Conservation (phyloP, 2,329 filamentous ascomycete species). For the Paecilomyces sp. region DNA sequence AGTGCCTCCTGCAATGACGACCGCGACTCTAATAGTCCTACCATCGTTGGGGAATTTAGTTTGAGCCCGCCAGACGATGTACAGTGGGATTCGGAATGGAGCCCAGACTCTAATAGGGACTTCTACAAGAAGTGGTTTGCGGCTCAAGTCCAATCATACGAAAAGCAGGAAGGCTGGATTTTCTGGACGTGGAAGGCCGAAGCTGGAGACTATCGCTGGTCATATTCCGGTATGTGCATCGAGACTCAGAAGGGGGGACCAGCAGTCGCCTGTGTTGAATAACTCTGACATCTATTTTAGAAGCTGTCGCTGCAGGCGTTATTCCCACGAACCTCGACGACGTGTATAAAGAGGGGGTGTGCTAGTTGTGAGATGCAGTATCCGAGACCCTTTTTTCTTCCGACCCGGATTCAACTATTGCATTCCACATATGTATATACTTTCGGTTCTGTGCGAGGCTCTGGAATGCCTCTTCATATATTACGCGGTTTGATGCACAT, state of each 20-base stretch:
- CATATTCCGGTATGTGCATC: conserved; percentile 15
- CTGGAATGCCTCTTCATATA: too few relatives aligned
- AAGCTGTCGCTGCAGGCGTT: conserved; percentile 33
- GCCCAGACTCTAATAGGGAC: conserved; percentile 32
- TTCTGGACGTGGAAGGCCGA: conserved; percentile 57
- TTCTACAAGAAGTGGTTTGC: conserved; percentile 55
- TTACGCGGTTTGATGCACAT: too few relatives aligned
- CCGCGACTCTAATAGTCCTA: conserved; percentile 37
- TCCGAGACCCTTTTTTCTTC: too few relatives aligned
- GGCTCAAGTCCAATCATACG: conserved; percentile 50
- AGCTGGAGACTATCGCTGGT: conserved; percentile 28
- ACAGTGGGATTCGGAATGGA: conserved; percentile 40
- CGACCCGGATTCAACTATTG: too few relatives aligned
- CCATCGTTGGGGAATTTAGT: conserved; percentile 55
- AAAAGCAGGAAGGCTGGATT: conserved; percentile 47
- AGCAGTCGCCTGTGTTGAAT: conserved; percentile 31
- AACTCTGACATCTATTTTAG: conserved; percentile 38
- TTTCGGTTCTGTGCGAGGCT: too few relatives aligned
- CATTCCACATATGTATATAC: too few relatives aligned
- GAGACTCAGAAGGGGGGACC: not conserved
- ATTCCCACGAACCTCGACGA: conserved; percentile 27
- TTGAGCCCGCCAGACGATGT: conserved; percentile 45
- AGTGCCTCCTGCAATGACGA: conserved; percentile 43
- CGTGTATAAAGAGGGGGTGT: conserved; percentile 8
- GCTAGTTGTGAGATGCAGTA: not conserved